Conservation (phyloP, 495 filamentous ascomycete genomes). For the Geopyxis carbonaria region DNA sequence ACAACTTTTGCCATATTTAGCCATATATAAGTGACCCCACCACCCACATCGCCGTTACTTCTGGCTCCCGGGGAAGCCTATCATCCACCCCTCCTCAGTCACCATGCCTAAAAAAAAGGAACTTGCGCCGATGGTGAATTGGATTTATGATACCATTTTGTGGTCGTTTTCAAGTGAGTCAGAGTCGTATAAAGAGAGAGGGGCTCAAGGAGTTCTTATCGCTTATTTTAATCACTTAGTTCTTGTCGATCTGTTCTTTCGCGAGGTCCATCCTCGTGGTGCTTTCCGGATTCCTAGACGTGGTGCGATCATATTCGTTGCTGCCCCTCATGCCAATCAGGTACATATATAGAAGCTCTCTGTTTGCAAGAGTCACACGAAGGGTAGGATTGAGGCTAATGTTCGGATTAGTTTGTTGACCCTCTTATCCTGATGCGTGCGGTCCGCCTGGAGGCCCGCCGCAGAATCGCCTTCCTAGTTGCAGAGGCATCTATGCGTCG, state of each 20-base stretch:
- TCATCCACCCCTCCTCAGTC: no score
- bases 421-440: constrained; percentile 85
- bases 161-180: constrained; percentile 44
- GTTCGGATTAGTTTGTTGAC: constrained; percentile 78
- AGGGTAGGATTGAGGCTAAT: not conserved
- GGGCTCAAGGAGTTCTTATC: constrained; percentile 26
- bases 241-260: constrained; percentile 86
- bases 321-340: constrained; percentile 98
- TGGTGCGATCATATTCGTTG: constrained; percentile 87
- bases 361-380: constrained; percentile 1
- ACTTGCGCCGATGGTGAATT: constrained; percentile 39
- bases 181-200: not conserved
- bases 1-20: no score
- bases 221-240: constrained; percentile 72
- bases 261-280: constrained; percentile 86
- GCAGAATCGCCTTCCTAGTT: constrained; percentile 79
- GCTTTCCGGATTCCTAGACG: constrained; percentile 79
- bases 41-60: no score
- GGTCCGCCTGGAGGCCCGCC: constrained; percentile 64
- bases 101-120: constrained; percentile 25
- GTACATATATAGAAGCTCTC: constrained; percentile 29
- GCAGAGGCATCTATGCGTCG: constrained; percentile 83
- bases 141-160: constrained; percentile 51
- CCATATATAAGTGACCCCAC: no score
- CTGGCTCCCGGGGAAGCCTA: no score